These are phyloP conservation scores for Skeletonema potamos DNA, from an alignment of 108 stramenopile genomes.

Conservation along the genomic window DNA sequence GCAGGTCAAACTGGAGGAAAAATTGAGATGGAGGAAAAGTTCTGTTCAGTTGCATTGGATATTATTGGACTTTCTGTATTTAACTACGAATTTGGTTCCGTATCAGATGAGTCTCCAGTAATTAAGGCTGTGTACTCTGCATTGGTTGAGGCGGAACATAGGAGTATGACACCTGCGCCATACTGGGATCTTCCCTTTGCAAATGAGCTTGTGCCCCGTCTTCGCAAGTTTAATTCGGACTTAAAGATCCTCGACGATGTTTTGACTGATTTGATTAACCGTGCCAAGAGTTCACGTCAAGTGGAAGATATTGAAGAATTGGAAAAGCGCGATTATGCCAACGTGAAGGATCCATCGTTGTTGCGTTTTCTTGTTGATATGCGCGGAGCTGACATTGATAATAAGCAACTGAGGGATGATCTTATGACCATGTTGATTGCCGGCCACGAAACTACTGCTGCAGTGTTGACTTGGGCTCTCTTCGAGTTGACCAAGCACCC, in stretches of 20 bases:
- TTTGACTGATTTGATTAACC: constrained; percentile 81
- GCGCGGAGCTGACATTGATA: constrained; percentile 91
- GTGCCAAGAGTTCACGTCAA: constrained; percentile 75
- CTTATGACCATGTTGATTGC: constrained; percentile 98
- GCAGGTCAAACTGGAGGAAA: constrained; percentile 41
- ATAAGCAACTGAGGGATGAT: constrained; percentile 93
- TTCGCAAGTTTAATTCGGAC: constrained; percentile 92
- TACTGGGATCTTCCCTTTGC: constrained; percentile 96
- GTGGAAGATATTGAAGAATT: constrained; percentile 93
- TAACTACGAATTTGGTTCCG: constrained; percentile 95
- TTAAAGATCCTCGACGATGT: constrained; percentile 87
- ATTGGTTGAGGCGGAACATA: constrained; percentile 93
- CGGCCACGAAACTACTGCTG: constrained; percentile 97
- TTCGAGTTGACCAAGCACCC: constrained; percentile 92
- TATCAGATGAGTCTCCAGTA: constrained; percentile 84
- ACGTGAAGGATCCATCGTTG: constrained; percentile 90
- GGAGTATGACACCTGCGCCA: constrained; percentile 92
- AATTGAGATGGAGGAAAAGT: constrained; percentile 92
- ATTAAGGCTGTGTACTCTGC: constrained; percentile 93
- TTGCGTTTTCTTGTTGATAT: constrained; percentile 95
- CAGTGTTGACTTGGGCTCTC: constrained; percentile 94
- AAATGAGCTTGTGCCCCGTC: constrained; percentile 87
- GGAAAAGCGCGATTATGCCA: constrained; percentile 85
- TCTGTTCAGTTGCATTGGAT: constrained; percentile 91
- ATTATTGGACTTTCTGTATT: constrained; percentile 94